Evolutionary conservation across 441 rosid genomes (phyloP), one percentile per base, ranked within the genome.

Genomic region (Brassica balearica): DNA sequence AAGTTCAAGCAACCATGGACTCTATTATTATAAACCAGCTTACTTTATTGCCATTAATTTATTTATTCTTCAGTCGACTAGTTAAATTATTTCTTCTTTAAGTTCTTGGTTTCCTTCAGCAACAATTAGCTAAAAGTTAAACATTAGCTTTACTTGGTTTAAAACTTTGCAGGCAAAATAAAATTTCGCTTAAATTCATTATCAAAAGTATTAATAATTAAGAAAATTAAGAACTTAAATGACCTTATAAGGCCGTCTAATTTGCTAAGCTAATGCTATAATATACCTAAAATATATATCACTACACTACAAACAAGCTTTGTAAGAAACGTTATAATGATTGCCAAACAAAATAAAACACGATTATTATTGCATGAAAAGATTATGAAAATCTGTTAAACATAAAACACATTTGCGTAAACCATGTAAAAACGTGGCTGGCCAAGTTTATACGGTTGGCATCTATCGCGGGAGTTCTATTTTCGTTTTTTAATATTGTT

Each of bases 1-100:
- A 86, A 85, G 81, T 76, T 85, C 88, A 92, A 92, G 97, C 97
- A 89, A 88, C 86, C 85, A 73, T 86, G 82, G 81, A 88, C 88
- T 85, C 85, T 79, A 83, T 85, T 79, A 27, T 77, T 70, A 22
- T 65, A 46, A 80, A 27, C 77, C 80, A 80, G 71, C 80, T 66
- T 48, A 76, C 83, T 75, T 80, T 76, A 75, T 60, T 76, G 74
- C 51, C 74, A 61, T 32, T 9, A 27, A 62, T 62, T 29, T 62
- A 62, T n/a, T 62, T 27, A 25, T 60, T 60, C 15, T 62, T 25
- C n/a, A 12, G 9, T 25, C 8, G 34, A 60, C 3, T 65, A 32
- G 41, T 38, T 63, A 23, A 55, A 53, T 53, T 55, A 55, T 15
- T 55, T 55, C 15, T 61, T 70, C 17, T 25, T 64, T n/a, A 68